Evolutionary conservation across 371 early-diverging fungal species (phyloP).

Genomic region (Batrachochytrium dendrobatidis): DNA sequence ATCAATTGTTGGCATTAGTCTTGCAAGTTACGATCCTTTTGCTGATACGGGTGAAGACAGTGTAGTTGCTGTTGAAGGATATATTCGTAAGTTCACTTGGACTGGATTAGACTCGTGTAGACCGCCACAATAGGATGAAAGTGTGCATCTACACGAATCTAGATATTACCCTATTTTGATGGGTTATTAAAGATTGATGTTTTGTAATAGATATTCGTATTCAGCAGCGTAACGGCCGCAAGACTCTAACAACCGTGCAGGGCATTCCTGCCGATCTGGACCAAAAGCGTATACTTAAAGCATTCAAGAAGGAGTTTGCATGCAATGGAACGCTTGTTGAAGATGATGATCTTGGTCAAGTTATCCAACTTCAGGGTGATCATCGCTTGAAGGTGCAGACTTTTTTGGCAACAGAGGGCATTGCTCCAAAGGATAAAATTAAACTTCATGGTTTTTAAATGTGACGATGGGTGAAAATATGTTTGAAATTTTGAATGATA

Average conservation of each 20-base stretch:
- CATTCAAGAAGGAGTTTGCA: conserved; percentile 92
- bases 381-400: conserved; percentile 80
- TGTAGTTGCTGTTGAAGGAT: conserved; percentile 46
- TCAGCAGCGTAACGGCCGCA: conserved; percentile 95
- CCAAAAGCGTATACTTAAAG: conserved; percentile 82
- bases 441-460: conserved; percentile 93
- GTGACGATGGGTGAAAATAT: too few species aligned
- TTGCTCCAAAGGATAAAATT: conserved; percentile 77
- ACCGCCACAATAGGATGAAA: conserved; percentile 1
- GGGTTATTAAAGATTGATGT: conserved; percentile 24
- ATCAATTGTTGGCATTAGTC: conserved; percentile 20
- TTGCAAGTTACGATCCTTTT: conserved; percentile 62
- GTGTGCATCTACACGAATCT: conserved; percentile 15
- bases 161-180: conserved; percentile 19
- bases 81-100: conserved; percentile 64
- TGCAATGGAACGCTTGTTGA: conserved; percentile 93
- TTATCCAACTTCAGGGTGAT: conserved; percentile 94
- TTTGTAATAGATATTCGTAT: conserved; percentile 76
- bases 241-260: conserved; percentile 91
- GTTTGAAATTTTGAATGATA: too few species aligned
- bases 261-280: conserved; percentile 85
- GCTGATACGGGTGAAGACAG: conserved; percentile 70
- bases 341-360: conserved; percentile 82
- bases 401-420: conserved; percentile 68
- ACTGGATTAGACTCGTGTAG: conserved; percentile 8